A percentile compares a stretch with the other conserved stretches of the same genome.
Conservation (phyloP, 352 stramenopile species). For the Phytophthora hibernalis region DNA sequence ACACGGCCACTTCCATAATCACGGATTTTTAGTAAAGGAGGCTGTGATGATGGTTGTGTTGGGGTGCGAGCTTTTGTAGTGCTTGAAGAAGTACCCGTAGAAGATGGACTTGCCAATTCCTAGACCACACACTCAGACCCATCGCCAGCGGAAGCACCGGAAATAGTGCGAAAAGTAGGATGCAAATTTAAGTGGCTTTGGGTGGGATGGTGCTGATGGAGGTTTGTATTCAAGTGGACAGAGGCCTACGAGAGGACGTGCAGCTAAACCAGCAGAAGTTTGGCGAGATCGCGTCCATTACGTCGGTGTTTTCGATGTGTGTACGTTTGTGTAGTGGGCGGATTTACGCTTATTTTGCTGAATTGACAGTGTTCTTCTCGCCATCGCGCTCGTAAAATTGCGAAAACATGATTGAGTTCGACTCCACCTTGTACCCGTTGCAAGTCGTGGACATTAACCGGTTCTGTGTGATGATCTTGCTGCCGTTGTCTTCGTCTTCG, state of each 20-base stretch:
- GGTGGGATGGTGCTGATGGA: not conserved
- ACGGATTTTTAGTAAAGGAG: not conserved
- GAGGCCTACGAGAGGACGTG: slow-evolving; percentile 32
- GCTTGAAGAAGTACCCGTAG: too few species aligned
- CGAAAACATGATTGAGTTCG: slow-evolving; percentile 49
- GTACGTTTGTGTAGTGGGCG: slow-evolving; percentile 6
- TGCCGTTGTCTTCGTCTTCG: slow-evolving; percentile 61
- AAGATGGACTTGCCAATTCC: slow-evolving; percentile 14
- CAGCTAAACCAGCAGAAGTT: slow-evolving; percentile 41
- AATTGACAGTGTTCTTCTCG: not conserved
- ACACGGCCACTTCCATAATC: not conserved
- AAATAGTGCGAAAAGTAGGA: slow-evolving; percentile 33
- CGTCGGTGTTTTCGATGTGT: slow-evolving; percentile 38
- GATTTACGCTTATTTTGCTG: not conserved
- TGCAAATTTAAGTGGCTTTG: not conserved
- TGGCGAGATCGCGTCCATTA: slow-evolving; percentile 35
- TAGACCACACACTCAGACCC: not conserved
- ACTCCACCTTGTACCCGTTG: slow-evolving; percentile 43
- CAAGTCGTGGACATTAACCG: slow-evolving; percentile 53
- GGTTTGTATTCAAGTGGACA: slow-evolving; percentile 17
- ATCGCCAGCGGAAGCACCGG: slow-evolving; percentile 28
- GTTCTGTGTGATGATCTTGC: slow-evolving; percentile 52
- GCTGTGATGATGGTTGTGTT: slow-evolving; percentile 1
- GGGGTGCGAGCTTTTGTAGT: not conserved
- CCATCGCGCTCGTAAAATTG: slow-evolving; percentile 37